A percentile compares a stretch with the other conserved stretches of the same genome.
Conservation (phyloP, 1,139 yeast genomes). For the Blastobotrys apis region DNA sequence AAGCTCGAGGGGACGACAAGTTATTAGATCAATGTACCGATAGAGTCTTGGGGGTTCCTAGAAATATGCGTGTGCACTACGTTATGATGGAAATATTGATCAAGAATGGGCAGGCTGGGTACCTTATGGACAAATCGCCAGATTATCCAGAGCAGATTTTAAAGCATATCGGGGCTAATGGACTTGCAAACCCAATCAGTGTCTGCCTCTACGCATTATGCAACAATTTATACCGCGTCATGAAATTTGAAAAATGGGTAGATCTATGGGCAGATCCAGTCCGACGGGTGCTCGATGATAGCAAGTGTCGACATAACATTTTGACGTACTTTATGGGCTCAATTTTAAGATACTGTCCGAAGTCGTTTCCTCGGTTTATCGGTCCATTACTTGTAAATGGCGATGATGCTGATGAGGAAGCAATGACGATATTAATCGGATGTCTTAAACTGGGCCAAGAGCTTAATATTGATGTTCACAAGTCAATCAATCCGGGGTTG, state of each 20-base stretch:
- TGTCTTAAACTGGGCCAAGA: conserved; percentile 64
- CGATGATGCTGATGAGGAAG: conserved; percentile 28
- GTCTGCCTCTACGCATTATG: conserved; percentile 52
- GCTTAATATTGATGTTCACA: conserved; percentile 42
- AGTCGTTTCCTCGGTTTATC: conserved; percentile 42
- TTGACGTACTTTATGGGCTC: conserved; percentile 60
- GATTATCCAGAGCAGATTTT: conserved; percentile 46
- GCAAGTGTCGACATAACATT: conserved; percentile 44
- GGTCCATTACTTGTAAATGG: conserved; percentile 16
- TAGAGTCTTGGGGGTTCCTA: conserved; percentile 41
- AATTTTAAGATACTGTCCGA: conserved; percentile 50
- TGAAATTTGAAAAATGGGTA: conserved; percentile 43
- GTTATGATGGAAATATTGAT: conserved; percentile 54
- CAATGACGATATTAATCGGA: conserved; percentile 47
- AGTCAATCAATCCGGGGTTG: conserved; percentile 37
- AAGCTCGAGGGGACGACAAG: conserved; percentile 16
- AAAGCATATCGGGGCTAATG: conserved; percentile 49
- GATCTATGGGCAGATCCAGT: conserved; percentile 48
- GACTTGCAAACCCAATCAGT: conserved; percentile 65
- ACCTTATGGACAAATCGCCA: conserved; percentile 44
- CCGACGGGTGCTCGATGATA: conserved; percentile 35
- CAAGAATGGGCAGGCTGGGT: conserved; percentile 42
- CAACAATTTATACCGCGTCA: conserved; percentile 23
- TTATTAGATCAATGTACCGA: conserved; percentile 46
- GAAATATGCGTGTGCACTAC: conserved; percentile 55